Evolutionary conservation across 441 rosid genomes (phyloP).

Genomic region (Viola pubescens): DNA sequence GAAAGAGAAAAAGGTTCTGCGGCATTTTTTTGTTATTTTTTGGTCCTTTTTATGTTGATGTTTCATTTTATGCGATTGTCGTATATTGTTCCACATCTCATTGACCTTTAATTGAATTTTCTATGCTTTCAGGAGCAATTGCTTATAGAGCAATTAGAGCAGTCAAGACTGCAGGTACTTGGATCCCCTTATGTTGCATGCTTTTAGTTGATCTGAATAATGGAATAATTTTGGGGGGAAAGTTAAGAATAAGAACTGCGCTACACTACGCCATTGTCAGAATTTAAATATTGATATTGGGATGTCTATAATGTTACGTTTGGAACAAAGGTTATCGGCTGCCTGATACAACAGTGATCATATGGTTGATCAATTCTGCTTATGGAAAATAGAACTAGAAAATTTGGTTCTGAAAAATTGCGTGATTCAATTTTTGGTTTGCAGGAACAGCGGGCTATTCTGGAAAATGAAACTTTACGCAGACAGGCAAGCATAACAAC

Average conservation of each 20-base stretch:
- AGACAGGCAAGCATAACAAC: slow-evolving; percentile 46
- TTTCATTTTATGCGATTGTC: not conserved
- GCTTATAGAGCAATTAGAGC: slow-evolving; percentile 64
- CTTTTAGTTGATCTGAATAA: slow-evolving; percentile 9
- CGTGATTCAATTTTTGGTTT: slow-evolving; percentile 13
- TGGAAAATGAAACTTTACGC: slow-evolving; percentile 86
- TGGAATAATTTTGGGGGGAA: not conserved
- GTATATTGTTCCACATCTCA: not conserved
- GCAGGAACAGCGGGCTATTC: slow-evolving; percentile 73
- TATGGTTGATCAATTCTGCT: not conserved
- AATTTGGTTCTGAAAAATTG: not conserved
- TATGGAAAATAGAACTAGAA: not conserved
- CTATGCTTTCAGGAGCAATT: slow-evolving; percentile 53
- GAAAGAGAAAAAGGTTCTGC: slow-evolving; percentile 64
- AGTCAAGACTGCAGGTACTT: slow-evolving; percentile 62
- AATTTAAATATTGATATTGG: too few relatives aligned
- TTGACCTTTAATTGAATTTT: slow-evolving; percentile 14
- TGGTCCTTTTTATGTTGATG: not conserved
- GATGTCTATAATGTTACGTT: not conserved
- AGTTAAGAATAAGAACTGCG: too few relatives aligned
- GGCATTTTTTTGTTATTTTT: slow-evolving; percentile 1
- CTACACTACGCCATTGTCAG: too few relatives aligned
- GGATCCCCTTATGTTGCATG: slow-evolving; percentile 5
- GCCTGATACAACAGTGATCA: too few relatives aligned
- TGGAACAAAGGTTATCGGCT: not conserved